Percentiles rank a stretch among this genome's conserved stretches.
Conservation (phyloP, 2,329 filamentous ascomycete species). For the Pseudogymnoascus sp. region DNA sequence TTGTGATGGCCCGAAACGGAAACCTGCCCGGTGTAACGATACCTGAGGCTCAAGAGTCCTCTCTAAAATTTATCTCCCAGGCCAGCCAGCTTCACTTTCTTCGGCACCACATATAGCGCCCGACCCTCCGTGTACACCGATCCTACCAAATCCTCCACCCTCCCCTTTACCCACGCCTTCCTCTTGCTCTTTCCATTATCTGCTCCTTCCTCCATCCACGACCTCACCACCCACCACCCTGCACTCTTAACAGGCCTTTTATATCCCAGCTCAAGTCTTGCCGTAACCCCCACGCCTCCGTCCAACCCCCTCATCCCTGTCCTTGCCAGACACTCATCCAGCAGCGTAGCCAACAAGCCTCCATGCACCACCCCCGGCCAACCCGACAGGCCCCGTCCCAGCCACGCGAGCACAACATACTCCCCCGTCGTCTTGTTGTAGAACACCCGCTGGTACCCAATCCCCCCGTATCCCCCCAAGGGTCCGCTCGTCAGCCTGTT, state of each 20-base stretch:
- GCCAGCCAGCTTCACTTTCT: constrained; percentile 24
- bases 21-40: neutral
- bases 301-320: constrained; percentile 44
- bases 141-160: constrained; percentile 47
- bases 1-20: neutral
- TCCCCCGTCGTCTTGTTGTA: constrained; percentile 50
- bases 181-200: constrained; percentile 31
- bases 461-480: constrained; percentile 33
- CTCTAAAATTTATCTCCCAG: constrained; percentile 5
- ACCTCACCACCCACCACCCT: constrained; percentile 54
- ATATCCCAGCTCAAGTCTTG: constrained; percentile 53
- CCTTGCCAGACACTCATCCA: constrained; percentile 62
- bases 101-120: constrained; percentile 50
- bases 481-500: constrained; percentile 35
- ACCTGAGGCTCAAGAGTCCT: neutral
- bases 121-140: constrained; percentile 48
- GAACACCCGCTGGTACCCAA: constrained; percentile 53
- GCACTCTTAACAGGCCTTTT: constrained; percentile 49
- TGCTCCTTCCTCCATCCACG: constrained; percentile 33
- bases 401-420: constrained; percentile 54
- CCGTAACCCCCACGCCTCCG: constrained; percentile 43
- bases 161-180: constrained; percentile 46
- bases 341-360: constrained; percentile 56
- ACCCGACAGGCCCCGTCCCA: constrained; percentile 55
- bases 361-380: constrained; percentile 69